Base-by-base conservation (phyloP, 768 basidiomycete genomes). In the Filobasidium floriforme region DNA sequence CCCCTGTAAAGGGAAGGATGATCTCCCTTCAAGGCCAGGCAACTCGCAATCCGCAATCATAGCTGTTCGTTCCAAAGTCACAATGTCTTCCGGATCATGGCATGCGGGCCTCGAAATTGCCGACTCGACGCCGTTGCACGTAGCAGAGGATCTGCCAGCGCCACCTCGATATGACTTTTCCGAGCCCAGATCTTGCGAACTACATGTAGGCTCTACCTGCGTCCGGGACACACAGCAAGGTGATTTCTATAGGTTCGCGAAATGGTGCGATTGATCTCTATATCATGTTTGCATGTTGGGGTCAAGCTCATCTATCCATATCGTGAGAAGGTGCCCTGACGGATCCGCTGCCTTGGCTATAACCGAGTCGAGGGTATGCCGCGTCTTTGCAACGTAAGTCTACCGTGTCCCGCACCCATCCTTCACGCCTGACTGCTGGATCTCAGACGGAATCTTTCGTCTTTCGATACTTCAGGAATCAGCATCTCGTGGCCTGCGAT, bases 341-440 rank as follows among this genome's bases (percentile, higher is more conserved):
- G 90, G 89, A 0, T 85, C 86, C 1, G 82, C 81, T 15, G 78
- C 87, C 0, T 81, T 94, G 12, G 81, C 84, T 0, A 85, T 87
- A 43, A 87, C 85, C 69, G 90, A 94, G 76, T 85, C 89, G 70
- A 79, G 87, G 26, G 81, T 82, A 0, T 82, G 90, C 51, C 85
- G 87, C 49, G 71, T 85, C 26, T 83, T 85, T 52, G 67, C 81
- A 37, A 67, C 81, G 87, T 87, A 62, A 72, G 84, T 75, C 18
- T 54, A n/a, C 14, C 46, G 46, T 9, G 32, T 9, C 32, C 32
- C 32, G 32, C 32, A 9, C 32, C 32, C 32, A 9, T 37, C 9
- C 32, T 37, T 37, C 32, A 37, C 32, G 32, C 32, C 32, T 37
- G 22, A 49, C 46, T 5, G 12, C 46, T 49, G 22, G 46, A 49